These are phyloP conservation scores for Azolla pinnata DNA, from an alignment of 75 land plant genomes.

Conservation along the genomic window DNA sequence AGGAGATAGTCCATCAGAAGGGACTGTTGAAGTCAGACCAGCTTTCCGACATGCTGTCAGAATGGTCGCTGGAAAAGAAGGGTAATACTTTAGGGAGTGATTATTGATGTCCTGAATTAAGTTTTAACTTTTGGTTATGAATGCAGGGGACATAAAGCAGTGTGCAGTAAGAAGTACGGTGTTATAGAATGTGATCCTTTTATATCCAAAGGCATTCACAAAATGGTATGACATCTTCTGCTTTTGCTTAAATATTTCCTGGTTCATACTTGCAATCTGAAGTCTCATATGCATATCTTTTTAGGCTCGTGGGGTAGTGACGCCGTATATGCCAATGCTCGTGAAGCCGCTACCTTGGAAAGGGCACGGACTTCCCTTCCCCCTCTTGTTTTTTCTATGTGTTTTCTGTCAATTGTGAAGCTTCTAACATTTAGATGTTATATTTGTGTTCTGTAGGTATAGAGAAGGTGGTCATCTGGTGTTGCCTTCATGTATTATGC, in stretches of 20 bases:
- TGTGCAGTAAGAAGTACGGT: slow-evolving; percentile 40
- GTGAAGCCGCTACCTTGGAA: slow-evolving; percentile 72
- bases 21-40: slow-evolving; percentile 69
- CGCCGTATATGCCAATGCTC: slow-evolving; percentile 97
- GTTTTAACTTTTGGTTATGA: too few relatives aligned
- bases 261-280: too few relatives aligned
- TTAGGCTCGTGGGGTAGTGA: slow-evolving; percentile 80
- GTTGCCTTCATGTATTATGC: slow-evolving; percentile 71
- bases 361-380: too few relatives aligned
- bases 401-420: too few relatives aligned
- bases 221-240: slow-evolving; percentile 70
- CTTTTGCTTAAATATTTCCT: too few relatives aligned
- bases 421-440: too few relatives aligned
- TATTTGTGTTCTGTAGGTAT: slow-evolving; percentile 64
- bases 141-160: background rate
- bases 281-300: too few relatives aligned
- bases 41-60: slow-evolving; percentile 62
- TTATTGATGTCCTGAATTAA: too few relatives aligned
- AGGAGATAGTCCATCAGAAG: slow-evolving; percentile 48
- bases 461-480: slow-evolving; percentile 66
- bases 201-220: slow-evolving; percentile 60
- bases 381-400: too few relatives aligned
- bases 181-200: slow-evolving; percentile 87
- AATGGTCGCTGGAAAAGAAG: slow-evolving; percentile 15
- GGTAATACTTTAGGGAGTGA: too few relatives aligned